phyloP scores from a whole-genome alignment of 176 grass and related monocot species.

The Hsuehochloa calcarea region DNA sequence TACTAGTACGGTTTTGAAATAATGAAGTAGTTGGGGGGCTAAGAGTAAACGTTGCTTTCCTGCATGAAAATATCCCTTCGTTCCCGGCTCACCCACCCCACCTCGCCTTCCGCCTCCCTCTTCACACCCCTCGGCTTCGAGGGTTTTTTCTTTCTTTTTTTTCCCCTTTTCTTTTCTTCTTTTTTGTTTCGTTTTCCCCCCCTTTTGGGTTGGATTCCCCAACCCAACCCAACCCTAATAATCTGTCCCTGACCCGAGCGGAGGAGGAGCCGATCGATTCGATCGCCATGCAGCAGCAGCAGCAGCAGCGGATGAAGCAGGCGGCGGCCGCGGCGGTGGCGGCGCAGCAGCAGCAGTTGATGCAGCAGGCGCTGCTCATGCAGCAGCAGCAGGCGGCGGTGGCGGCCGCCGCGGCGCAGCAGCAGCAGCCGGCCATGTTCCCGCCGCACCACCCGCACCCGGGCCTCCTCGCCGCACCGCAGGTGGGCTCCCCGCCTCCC shows the following conservation, averaged over 20 bases:
- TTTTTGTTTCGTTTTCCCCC: conserved; percentile 28
- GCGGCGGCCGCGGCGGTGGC: conserved; percentile 50
- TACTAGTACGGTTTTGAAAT: neutral
- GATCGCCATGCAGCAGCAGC: conserved; percentile 59
- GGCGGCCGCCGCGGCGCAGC: neutral
- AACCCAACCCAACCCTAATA: conserved; percentile 53
- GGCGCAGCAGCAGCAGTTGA: conserved; percentile 64
- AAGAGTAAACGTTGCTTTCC: accelerated
- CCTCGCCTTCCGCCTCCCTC: neutral
- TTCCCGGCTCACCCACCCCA: neutral
- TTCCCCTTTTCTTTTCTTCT: neutral
- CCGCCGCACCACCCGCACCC: conserved; percentile 70
- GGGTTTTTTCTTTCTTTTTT: conserved; percentile 11
- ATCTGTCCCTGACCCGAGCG: conserved; percentile 39
- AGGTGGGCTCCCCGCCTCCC: conserved; percentile 47
- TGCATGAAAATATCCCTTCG: conserved; percentile 39
- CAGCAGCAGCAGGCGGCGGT: conserved; percentile 52
- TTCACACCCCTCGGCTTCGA: conserved; percentile 40
- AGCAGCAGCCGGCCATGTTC: conserved; percentile 74
- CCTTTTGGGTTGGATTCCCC: conserved; percentile 21
- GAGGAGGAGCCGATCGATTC: neutral
- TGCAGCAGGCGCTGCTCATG: conserved; percentile 81
- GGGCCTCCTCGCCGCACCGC: conserved; percentile 78
- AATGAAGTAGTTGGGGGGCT: accelerated
- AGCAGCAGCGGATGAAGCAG: conserved; percentile 66